A percentile compares a stretch with the other conserved stretches of the same genome.
phyloP scores from a whole-genome alignment of 164 flowering plant genomes.

The Warburgia ugandensis region DNA sequence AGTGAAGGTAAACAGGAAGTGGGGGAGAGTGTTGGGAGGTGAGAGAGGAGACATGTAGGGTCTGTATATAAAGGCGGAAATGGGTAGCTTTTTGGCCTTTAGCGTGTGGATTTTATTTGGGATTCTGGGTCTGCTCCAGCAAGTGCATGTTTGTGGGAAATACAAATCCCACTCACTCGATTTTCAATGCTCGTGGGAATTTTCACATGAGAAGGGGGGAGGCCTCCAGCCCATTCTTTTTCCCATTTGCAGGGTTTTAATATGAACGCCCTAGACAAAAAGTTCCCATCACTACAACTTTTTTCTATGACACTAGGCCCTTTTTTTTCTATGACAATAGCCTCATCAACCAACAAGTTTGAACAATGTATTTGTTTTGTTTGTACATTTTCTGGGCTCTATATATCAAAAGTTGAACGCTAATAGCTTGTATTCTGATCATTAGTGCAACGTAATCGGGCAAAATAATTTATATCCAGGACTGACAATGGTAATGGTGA shows the following conservation, averaged over 20 bases:
- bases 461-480: no score
- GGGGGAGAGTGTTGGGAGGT: neutral
- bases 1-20: conserved; percentile 1
- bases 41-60: conserved; percentile 22
- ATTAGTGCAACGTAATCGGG: no score
- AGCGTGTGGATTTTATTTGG: conserved; percentile 7
- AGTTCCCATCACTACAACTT: no score
- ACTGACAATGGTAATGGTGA: no score
- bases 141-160: conserved; percentile 58
- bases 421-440: no score
- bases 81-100: neutral
- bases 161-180: conserved; percentile 54
- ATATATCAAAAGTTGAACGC: no score
- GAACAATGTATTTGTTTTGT: no score
- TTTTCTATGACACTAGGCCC: no score
- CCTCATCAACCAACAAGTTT: no score
- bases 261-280: neutral
- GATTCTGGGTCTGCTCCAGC: conserved; percentile 19
- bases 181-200: conserved; percentile 35
- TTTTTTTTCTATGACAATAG: no score
- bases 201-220: neutral
- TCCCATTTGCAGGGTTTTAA: neutral
- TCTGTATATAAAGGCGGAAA: conserved; percentile 39
- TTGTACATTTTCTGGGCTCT: no score
- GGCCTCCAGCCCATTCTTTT: neutral